A percentile compares a stretch with the other conserved stretches of the same genome.
Evolutionary conservation across 768 basidiomycete species (phyloP).

Genomic region (Heimioporus sp.): DNA sequence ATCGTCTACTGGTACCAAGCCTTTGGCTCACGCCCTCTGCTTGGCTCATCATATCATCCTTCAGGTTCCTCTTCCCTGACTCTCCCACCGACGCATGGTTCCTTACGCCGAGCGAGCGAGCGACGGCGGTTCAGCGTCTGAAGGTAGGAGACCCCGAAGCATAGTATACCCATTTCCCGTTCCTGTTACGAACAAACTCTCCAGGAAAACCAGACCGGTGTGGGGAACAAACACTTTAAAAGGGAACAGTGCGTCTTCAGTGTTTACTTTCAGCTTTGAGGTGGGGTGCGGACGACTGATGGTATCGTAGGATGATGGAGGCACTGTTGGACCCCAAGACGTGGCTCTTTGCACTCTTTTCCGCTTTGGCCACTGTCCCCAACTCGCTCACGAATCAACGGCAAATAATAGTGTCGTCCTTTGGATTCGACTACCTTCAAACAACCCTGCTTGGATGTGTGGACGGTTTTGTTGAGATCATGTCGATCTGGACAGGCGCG

Average conservation of each 20-base stretch:
- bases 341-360: slow-evolving; percentile 73
- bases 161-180: neutral
- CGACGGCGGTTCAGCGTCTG: slow-evolving; percentile 58
- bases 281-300: too few relatives aligned
- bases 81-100: slow-evolving; percentile 77
- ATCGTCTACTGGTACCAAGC: slow-evolving; percentile 49
- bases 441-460: slow-evolving; percentile 72
- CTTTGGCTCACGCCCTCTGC: neutral
- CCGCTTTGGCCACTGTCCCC: slow-evolving; percentile 58
- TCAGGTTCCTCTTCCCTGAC: slow-evolving; percentile 68
- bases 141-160: slow-evolving; percentile 38
- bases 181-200: too few relatives aligned
- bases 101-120: slow-evolving; percentile 62
- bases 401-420: slow-evolving; percentile 60
- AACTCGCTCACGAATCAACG: slow-evolving; percentile 70
- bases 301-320: slow-evolving; percentile 55
- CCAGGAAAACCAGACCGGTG: slow-evolving; percentile 73
- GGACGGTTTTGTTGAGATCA: slow-evolving; percentile 61
- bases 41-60: neutral
- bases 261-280: too few relatives aligned
- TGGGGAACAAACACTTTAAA: slow-evolving; percentile 82
- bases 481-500: slow-evolving; percentile 68
- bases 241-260: slow-evolving; percentile 60
- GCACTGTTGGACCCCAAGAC: slow-evolving; percentile 68
- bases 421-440: slow-evolving; percentile 62